These are phyloP conservation scores for Xylariomycetidae sp. DNA, from an alignment of 2,329 filamentous ascomycete genomes.

Conservation along the genomic window DNA sequence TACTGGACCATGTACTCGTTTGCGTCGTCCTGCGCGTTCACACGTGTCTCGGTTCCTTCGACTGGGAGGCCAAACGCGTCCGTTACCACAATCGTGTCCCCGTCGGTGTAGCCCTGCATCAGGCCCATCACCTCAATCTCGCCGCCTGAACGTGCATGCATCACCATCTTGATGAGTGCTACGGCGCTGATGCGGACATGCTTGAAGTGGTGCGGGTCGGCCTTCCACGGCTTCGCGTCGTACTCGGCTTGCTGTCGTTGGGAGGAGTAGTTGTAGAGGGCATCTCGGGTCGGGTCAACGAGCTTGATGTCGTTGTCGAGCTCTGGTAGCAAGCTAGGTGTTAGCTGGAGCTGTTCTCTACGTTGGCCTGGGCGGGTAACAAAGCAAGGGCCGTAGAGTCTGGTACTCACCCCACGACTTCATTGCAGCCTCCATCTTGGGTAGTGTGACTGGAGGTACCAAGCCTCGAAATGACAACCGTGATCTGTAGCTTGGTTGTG, in stretches of 20 bases:
- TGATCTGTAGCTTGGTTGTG: conserved; percentile 4
- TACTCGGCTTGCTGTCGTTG: conserved; percentile 61
- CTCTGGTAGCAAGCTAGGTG: conserved; percentile 46
- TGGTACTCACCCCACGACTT: conserved; percentile 58
- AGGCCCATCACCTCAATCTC: conserved; percentile 93
- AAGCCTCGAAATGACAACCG: conserved; percentile 1
- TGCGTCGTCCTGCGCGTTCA: conserved; percentile 92
- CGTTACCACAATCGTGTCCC: conserved; percentile 82
- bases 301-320: conserved; percentile 80
- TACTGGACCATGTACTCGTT: conserved; percentile 97
- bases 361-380: too few species aligned
- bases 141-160: conserved; percentile 95
- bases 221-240: conserved; percentile 65
- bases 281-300: conserved; percentile 80
- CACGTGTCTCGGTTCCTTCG: conserved; percentile 95
- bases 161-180: conserved; percentile 96
- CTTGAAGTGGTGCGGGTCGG: conserved; percentile 83
- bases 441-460: too few species aligned
- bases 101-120: conserved; percentile 91
- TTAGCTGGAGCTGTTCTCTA: too few species aligned
- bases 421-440: conserved; percentile 49
- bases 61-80: conserved; percentile 92
- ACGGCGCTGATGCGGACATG: conserved; percentile 88
- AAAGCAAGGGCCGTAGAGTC: too few species aligned
- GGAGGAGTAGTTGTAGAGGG: conserved; percentile 78